These are phyloP conservation scores for Haematococcus sp. DNA, from an alignment of 139 green algal genomes.

Conservation along the genomic window DNA sequence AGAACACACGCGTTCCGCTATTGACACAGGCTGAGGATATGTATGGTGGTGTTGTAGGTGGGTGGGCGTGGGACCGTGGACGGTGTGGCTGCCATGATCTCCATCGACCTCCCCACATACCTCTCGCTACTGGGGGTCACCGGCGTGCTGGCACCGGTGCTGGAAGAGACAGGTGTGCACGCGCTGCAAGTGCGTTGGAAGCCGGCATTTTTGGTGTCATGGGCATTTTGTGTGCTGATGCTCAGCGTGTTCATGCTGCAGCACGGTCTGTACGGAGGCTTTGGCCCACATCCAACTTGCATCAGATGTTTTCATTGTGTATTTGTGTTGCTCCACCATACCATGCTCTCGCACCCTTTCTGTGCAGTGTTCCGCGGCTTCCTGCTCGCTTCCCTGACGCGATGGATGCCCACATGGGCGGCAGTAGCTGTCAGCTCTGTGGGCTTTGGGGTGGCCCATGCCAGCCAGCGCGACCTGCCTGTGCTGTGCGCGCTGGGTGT, in stretches of 20 bases:
- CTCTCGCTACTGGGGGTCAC: constrained; percentile 43
- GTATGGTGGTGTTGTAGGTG: background rate
- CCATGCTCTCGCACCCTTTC: no score
- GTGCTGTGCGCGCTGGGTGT: constrained; percentile 75
- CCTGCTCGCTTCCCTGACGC: constrained; percentile 78
- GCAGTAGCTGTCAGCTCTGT: constrained; percentile 63
- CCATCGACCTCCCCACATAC: constrained; percentile 63
- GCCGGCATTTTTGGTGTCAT: no score
- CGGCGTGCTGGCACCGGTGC: constrained; percentile 72
- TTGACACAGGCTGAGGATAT: background rate
- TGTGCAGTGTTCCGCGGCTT: constrained; percentile 86
- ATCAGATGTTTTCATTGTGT: no score
- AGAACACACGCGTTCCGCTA: background rate
- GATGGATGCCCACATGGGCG: constrained; percentile 59
- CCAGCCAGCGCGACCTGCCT: constrained; percentile 72
- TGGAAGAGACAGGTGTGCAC: constrained; percentile 64
- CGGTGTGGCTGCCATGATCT: constrained; percentile 69
- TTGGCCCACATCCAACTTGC: no score
- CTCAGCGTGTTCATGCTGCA: no score
- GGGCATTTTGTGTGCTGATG: no score
- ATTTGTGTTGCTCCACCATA: no score
- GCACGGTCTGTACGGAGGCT: no score
- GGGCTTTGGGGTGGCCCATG: constrained; percentile 75
- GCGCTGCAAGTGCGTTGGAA: no score
- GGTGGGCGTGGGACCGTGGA: constrained; percentile 69